Percentiles rank a stretch among this genome's conserved stretches.
Conservation (phyloP, 495 filamentous ascomycete species). For the Hypoxylon crocopeplum region DNA sequence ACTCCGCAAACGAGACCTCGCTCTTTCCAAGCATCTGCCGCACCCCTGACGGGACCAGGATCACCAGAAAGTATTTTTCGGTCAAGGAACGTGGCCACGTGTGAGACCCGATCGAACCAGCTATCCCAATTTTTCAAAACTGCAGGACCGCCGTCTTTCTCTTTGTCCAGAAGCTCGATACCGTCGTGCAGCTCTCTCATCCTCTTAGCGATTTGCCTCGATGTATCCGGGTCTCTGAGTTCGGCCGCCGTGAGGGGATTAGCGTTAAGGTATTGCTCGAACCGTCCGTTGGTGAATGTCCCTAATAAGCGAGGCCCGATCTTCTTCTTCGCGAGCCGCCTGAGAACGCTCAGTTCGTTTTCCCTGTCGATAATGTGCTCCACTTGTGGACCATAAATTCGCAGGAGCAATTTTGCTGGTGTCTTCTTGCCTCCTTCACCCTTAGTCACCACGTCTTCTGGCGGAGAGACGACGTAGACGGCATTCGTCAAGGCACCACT, state of each 20-base stretch:
- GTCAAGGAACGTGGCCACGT: slow-evolving; percentile 80
- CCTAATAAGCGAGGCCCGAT: slow-evolving; percentile 94
- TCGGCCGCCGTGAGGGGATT: slow-evolving; percentile 77
- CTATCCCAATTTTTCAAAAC: slow-evolving; percentile 96
- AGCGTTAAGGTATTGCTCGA: slow-evolving; percentile 92
- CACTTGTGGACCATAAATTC: slow-evolving; percentile 95
- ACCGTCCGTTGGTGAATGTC: slow-evolving; percentile 94
- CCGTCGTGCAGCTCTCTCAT: slow-evolving; percentile 97
- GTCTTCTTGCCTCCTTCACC: slow-evolving; percentile 44
- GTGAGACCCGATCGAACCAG: slow-evolving; percentile 83
- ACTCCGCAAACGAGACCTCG: slow-evolving; percentile 83
- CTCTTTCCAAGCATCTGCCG: slow-evolving; percentile 64
- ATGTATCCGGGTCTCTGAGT: slow-evolving; percentile 80
- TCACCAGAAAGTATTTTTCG: slow-evolving; percentile 57
- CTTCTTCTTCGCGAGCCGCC: slow-evolving; percentile 84
- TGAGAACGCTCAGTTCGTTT: slow-evolving; percentile 84
- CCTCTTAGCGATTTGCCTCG: slow-evolving; percentile 94
- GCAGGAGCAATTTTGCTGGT: slow-evolving; percentile 77
- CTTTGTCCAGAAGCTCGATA: slow-evolving; percentile 80
- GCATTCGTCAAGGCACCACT: slow-evolving; percentile 96
- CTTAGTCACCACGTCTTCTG: slow-evolving; percentile 58
- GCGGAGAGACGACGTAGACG: slow-evolving; percentile 91
- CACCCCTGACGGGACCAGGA: slow-evolving; percentile 25
- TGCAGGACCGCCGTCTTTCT: slow-evolving; percentile 77
- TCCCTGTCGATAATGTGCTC: slow-evolving; percentile 95